Base-by-base conservation (phyloP, 2,329 filamentous ascomycete species). In the Cladosporium halotolerans region DNA sequence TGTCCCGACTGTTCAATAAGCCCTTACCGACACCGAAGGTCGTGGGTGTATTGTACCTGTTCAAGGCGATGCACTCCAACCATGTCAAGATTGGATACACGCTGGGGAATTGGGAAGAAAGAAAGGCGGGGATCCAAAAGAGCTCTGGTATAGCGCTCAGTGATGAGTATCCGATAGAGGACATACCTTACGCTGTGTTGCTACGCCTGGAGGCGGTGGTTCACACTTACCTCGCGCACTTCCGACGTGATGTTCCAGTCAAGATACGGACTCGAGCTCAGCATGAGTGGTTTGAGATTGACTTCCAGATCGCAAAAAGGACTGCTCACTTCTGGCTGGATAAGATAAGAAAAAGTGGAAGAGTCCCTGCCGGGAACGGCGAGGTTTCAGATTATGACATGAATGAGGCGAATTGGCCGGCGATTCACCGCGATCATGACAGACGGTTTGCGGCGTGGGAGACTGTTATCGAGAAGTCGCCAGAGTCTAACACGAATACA, bases 51-150 rank as follows among this genome's bases (percentile, higher is more conserved):
- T 9, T 45, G 28, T 45, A 45, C 32, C 11, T 45, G 28, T 19
- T 45, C 42, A 33, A 45, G 14, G 28, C 42, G 9, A 32, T 14
- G 14, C 16, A 33, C 28, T 45, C 19, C 14, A 19, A 14, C n/a
- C 14, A 45, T 45, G 42, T 45, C 42, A 45, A 45, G 42, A 45
- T 45, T 28, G 42, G 42, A 28, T 45, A 45, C n/a, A 45, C 42
- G 10, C 42, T 45, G 10, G 23, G 42, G 3, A 33, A 45, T 11
- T 45, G 42, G 42, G 4, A 33, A 14, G 28, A 45, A 33, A 45
- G 42, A 28, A 45, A 33, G 23, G 10, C 42, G 28, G 42, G 32
- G 6, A 45, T 45, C n/a, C 6, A 32, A 28, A 8, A 23, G 16
- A 45, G n/a, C n/a, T 32, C 42, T 14, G 23, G 11, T n/a, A 45